Evolutionary conservation across 2,329 filamentous ascomycete genomes (phyloP).

Genomic region (Alternaria triticina): DNA sequence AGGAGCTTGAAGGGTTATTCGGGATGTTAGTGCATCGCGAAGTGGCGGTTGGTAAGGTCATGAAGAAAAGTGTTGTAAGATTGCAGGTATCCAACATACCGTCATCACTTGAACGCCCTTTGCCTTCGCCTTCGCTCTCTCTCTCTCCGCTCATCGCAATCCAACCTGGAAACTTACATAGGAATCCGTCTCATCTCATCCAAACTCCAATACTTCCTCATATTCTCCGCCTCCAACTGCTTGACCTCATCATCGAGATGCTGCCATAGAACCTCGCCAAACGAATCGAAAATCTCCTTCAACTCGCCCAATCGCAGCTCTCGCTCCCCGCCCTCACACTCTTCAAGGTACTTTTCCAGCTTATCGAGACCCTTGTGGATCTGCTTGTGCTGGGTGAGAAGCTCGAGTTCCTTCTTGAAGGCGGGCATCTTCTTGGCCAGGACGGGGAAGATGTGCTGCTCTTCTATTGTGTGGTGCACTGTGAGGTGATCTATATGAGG

Average conservation of each 20-base stretch:
- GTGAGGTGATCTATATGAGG: slow-evolving; percentile 60
- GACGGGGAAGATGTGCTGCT: slow-evolving; percentile 78
- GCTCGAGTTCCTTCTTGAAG: slow-evolving; percentile 69
- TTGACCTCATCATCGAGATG: slow-evolving; percentile 86
- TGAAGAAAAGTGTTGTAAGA: neutral
- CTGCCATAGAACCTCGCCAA: slow-evolving; percentile 78
- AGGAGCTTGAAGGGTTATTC: neutral
- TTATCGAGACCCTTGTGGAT: slow-evolving; percentile 79
- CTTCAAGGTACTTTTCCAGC: slow-evolving; percentile 69
- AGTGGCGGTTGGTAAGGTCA: neutral
- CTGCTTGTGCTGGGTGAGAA: slow-evolving; percentile 75
- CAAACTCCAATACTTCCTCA: slow-evolving; percentile 80
- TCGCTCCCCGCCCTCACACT: slow-evolving; percentile 67
- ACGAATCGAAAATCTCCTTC: slow-evolving; percentile 75
- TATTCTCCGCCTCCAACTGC: slow-evolving; percentile 81
- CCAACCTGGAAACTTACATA: slow-evolving; percentile 57
- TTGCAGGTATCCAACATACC: neutral
- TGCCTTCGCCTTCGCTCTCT: neutral
- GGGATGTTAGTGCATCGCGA: neutral
- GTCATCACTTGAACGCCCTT: neutral
- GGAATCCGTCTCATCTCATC: slow-evolving; percentile 76
- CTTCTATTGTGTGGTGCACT: slow-evolving; percentile 83
- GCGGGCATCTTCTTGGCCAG: slow-evolving; percentile 80
- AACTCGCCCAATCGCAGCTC: slow-evolving; percentile 65
- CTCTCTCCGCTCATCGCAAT: no score